Evolutionary conservation across 2,329 filamentous ascomycete genomes (phyloP), one percentile per base, ranked within the genome.

Genomic region (Aureobasidium sp.): DNA sequence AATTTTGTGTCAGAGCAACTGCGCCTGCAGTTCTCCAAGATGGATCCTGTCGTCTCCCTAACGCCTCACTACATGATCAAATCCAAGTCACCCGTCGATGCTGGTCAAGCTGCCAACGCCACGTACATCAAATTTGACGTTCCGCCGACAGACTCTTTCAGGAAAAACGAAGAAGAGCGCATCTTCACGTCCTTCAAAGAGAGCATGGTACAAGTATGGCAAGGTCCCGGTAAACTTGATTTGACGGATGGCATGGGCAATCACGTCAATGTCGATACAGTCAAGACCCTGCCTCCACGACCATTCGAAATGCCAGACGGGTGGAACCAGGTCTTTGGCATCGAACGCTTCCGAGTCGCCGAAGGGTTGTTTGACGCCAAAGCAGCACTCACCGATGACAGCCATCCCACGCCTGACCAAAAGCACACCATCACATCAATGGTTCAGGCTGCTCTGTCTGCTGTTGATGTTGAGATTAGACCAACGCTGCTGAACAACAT

Each of bases 221-320:
- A 86, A 29, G 90, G 90, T 0, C 90, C 90, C 0, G 87, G 87
- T 63, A 83, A 86, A 64, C 85, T 91, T 69, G 72, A 74, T 22
- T 74, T 74, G 71, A 68, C 72, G 75, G 45, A 76, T 74, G 67
- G 83, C 17, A 45, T 56, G 22, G 67, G 77, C 76, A 75, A 25
- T 85, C 71, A 72, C 29, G 76, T 78, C 5, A 95, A 93, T 72
- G 86, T 94, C 71, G 92, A 97, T 45, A 80, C 85, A 52, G 87
- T 87, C 63, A 87, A 84, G 72, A 81, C 78, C 48, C 85, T 87
- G 66, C 90, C 91, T 0, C 90, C 90, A 44, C 87, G 91, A 58
- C 89, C 94, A 12, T 99, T 97, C 70, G 94, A 99, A 79, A 94
- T 99, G 84, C 94, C 94, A 11, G 91, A 97, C 72, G 94, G 94